Evolutionary conservation across 108 stramenopile species (phyloP), one percentile per base, ranked within the genome.

Genomic region (Cyclotella choctawhatcheeana): DNA sequence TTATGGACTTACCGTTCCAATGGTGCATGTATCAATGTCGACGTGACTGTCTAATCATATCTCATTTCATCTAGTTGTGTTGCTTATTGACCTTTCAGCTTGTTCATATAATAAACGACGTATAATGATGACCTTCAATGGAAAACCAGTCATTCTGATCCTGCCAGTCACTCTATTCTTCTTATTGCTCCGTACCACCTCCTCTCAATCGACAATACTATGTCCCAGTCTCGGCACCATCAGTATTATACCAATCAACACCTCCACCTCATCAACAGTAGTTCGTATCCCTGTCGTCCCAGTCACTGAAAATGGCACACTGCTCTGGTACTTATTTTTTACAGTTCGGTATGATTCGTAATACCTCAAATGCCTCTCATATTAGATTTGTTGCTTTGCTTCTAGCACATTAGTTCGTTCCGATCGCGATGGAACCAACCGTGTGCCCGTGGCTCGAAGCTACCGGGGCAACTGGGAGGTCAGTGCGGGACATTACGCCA

Each of bases 401-500:
- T n/a, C n/a, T n/a, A n/a, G n/a, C 51, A 72, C 71, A 2, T 30
- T 72, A 24, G 26, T 64, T 7, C 71, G 64, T 26, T 58, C 55
- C 48, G 29, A 51, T 20, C 31, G 25, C 4, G 34, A 47, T n/a
- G 62, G 63, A 5, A 34, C 26, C 0, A 12, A 50, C 0, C 71
- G 71, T 6, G 48, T 18, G 6, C 56, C 53, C 10, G 73, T 74
- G 20, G 73, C 73, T 16, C 32, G 73, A 25, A 43, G 35, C 7
- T 74, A 74, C 20, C 33, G 53, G 5, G 65, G 31, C 25, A 30
- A 21, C 14, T 74, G 73, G 73, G 73, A 74, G 48, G 31, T 21
- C 17, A 67, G 35, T 35, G 44, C 73, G 22, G 71, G 71, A 26
- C 51, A 51, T 1, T 72, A 62, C 65, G 64, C 71, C 1, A 18